These are phyloP conservation scores for Vigna radiata DNA, from an alignment of 306 rosid genomes.

Conservation along the genomic window DNA sequence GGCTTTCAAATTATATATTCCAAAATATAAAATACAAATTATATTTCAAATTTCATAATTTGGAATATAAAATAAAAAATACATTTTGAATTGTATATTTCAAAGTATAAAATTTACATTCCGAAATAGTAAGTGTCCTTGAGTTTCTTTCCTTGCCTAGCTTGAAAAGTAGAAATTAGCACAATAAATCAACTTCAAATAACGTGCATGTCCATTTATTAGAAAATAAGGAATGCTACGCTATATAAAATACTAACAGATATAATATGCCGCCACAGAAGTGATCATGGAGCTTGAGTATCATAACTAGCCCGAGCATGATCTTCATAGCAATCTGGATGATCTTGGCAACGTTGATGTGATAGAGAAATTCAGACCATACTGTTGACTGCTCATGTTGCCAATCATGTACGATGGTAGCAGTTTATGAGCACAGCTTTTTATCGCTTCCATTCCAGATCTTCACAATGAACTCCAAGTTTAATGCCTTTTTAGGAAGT, in stretches of 20 bases:
- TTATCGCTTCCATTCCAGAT: neutral
- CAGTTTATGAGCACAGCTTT: neutral
- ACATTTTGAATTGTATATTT: too few species aligned
- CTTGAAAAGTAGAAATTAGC: neutral
- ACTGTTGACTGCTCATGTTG: slow-evolving; percentile 19
- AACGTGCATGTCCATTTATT: neutral
- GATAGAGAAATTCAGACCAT: neutral
- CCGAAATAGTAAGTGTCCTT: neutral
- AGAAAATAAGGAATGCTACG: neutral
- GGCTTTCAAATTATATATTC: too few species aligned
- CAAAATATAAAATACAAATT: too few species aligned
- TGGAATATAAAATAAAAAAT: too few species aligned
- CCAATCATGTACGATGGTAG: neutral
- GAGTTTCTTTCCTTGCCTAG: neutral
- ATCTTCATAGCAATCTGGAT: slow-evolving; percentile 9
- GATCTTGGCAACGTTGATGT: slow-evolving; percentile 12
- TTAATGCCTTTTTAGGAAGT: slow-evolving; percentile 8
- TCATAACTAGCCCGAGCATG: slow-evolving; percentile 31
- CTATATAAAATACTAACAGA: slow-evolving; percentile 13
- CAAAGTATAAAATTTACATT: too few species aligned
- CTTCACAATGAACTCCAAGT: slow-evolving; percentile 23
- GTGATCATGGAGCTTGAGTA: slow-evolving; percentile 1
- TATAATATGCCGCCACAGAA: slow-evolving; percentile 15
- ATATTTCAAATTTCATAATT: too few species aligned
- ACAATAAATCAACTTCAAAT: neutral